A percentile compares a stretch with the other conserved stretches of the same genome.
Evolutionary conservation across 352 stramenopile species (phyloP).

Genomic region (Globisporangium nagaii): DNA sequence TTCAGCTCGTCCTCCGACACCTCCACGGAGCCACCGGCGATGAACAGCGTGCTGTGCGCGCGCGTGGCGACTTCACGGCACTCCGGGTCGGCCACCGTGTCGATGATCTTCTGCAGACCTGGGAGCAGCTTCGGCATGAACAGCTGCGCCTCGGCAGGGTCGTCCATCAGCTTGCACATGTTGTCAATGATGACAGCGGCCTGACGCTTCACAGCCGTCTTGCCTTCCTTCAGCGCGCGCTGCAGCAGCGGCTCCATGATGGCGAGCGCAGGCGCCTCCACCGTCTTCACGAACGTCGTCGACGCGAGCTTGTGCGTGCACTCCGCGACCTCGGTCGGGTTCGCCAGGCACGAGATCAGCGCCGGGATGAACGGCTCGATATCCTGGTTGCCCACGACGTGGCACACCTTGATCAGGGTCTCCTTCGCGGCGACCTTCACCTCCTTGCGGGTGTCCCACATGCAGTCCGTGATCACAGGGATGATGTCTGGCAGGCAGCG

Average conservation of each 20-base stretch:
- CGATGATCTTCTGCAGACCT: slow-evolving; percentile 95
- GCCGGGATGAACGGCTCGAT: slow-evolving; percentile 99
- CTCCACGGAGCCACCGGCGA: slow-evolving; percentile 91
- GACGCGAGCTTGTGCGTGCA: slow-evolving; percentile 98
- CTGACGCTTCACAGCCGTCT: slow-evolving; percentile 96
- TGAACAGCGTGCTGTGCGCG: slow-evolving; percentile 92
- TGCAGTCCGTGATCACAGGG: slow-evolving; percentile 95
- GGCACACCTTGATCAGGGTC: slow-evolving; percentile 93
- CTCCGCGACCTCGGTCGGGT: slow-evolving; percentile 96
- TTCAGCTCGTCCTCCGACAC: slow-evolving; percentile 89
- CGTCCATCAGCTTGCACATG: slow-evolving; percentile 99
- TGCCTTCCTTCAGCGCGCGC: slow-evolving; percentile 94
- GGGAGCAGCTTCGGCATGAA: slow-evolving; percentile 98
- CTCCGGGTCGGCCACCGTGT: slow-evolving; percentile 95
- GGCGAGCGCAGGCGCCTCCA: slow-evolving; percentile 94
- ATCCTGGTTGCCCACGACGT: slow-evolving; percentile 98
- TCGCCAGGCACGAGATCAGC: slow-evolving; percentile 96
- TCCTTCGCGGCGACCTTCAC: slow-evolving; percentile 93
- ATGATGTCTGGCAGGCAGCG: slow-evolving; percentile 96
- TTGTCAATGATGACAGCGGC: slow-evolving; percentile 99
- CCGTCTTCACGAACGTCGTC: slow-evolving; percentile 99
- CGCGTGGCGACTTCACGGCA: slow-evolving; percentile 94
- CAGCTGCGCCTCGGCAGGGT: slow-evolving; percentile 94
- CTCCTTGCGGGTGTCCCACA: slow-evolving; percentile 99
- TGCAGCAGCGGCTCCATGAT: slow-evolving; percentile 97